Percentiles rank a stretch among this genome's conserved stretches.
Evolutionary conservation across 352 stramenopile species (phyloP).

Genomic region (Phytophthora quininea): DNA sequence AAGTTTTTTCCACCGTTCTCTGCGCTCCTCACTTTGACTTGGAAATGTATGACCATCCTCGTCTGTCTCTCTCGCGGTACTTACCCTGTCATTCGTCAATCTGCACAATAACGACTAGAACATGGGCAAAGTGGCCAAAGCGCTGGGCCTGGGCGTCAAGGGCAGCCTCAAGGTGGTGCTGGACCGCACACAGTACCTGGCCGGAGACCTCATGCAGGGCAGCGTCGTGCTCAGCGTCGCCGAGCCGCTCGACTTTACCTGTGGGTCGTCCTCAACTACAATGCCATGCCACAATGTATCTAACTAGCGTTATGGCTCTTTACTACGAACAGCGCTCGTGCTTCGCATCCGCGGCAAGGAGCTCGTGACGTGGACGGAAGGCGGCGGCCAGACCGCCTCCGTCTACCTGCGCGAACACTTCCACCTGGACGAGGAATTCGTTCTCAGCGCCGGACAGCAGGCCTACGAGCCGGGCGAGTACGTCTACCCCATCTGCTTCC

Average conservation of each 20-base stretch:
- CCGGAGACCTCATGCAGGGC: constrained; percentile 35
- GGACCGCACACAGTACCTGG: constrained; percentile 30
- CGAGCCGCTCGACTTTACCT: constrained; percentile 39
- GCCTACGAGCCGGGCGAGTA: constrained; percentile 71
- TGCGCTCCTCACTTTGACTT: neutral
- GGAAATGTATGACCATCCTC: neutral
- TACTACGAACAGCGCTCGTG: constrained; percentile 22
- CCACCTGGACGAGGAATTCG: constrained; percentile 42
- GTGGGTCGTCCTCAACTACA: constrained; percentile 10
- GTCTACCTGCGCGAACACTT: constrained; percentile 34
- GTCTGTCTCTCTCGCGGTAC: neutral
- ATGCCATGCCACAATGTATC: neutral
- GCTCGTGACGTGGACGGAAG: constrained; percentile 41
- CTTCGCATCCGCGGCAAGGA: constrained; percentile 37
- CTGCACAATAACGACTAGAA: constrained; percentile 2
- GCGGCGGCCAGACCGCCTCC: constrained; percentile 31
- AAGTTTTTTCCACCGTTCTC: constrained; percentile 1
- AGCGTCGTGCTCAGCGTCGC: constrained; percentile 32
- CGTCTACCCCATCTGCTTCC: constrained; percentile 69
- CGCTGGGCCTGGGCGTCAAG: constrained; percentile 35
- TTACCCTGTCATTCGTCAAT: constrained; percentile 32
- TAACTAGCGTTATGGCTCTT: neutral
- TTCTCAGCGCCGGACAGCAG: constrained; percentile 49
- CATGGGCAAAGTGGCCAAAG: constrained; percentile 42
- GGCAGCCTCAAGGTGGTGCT: constrained; percentile 31